Base-by-base conservation (phyloP, 1,284 basidiomycete genomes). In the Ganoderma lingzhi region DNA sequence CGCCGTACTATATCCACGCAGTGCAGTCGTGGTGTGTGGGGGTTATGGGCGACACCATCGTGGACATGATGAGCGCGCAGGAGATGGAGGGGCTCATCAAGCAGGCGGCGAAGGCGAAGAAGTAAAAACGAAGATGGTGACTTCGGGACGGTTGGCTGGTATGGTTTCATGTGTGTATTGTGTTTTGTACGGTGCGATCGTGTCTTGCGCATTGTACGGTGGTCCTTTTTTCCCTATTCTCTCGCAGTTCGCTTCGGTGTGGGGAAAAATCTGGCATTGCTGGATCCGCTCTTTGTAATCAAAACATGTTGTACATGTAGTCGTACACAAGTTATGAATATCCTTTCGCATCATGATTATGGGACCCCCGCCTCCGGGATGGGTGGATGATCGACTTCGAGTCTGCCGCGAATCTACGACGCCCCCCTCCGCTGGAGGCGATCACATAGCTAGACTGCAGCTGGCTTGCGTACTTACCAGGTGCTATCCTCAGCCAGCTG, bases 1-100 rank as follows among this genome's bases (percentile, higher is more conserved):
- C 65, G 48, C 76, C 76, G 67, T 76, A 71, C 39, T 28, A 55
- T 30, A 61, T 71, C 32, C 76, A 77, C 48, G 70, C 75, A 14
- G 42, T 70, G n/a, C 51, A 68, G 42, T 58, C 56, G 45, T 71
- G 68, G 62, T 51, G 69, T 14, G 64, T 72, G 53, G 63, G 62
- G 45, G 37, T 66, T 5, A n/a, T 75, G 30, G 66, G 67, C 9
- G 66, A 74, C 48, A 28, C 62, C 9, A 28, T 59, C 41, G 65
- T 71, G 19, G 74, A 75, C 42, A 48, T 58, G 23, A 64, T 45
- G 28, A 67, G 66, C 1, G 73, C 71, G 48, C 45, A 73, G 64
- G 70, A 70, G 65, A 74, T 76, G 67, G 63, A 53, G 44, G 8
- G 19, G 32, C 35, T 74, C 19, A 65, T 71, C 10, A 44, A 19